Conservation (phyloP, 2,329 filamentous ascomycete genomes). For the Xylariaceae sp. region DNA sequence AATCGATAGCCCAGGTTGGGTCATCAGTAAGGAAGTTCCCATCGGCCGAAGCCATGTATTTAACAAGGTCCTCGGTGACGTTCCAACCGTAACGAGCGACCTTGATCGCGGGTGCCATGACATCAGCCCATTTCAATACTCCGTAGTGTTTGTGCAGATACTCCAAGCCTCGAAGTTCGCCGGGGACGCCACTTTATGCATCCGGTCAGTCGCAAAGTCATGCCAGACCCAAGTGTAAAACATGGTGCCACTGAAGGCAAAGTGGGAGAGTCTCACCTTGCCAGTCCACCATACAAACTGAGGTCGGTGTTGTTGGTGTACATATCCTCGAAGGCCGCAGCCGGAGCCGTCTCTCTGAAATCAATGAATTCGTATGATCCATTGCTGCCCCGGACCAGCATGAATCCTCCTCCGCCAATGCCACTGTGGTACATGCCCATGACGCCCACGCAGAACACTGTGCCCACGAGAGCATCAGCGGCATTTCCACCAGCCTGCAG, state of each 20-base stretch:
- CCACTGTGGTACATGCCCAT: slow-evolving; percentile 76
- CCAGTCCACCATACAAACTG: slow-evolving; percentile 66
- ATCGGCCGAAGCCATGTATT: slow-evolving; percentile 56
- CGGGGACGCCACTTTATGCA: slow-evolving; percentile 55
- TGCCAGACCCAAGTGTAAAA: no score
- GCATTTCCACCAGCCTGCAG: slow-evolving; percentile 62
- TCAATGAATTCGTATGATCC: slow-evolving; percentile 81
- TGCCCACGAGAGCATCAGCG: slow-evolving; percentile 70
- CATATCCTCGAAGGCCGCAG: slow-evolving; percentile 76
- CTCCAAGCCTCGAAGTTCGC: slow-evolving; percentile 69
- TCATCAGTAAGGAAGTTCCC: slow-evolving; percentile 63
- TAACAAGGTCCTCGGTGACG: slow-evolving; percentile 62
- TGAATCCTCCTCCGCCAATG: slow-evolving; percentile 88
- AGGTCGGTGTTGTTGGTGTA: slow-evolving; percentile 63
- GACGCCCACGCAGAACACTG: slow-evolving; percentile 71
- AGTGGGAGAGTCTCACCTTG: slow-evolving; percentile 53
- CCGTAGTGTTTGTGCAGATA: slow-evolving; percentile 68
- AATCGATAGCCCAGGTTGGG: slow-evolving; percentile 76
- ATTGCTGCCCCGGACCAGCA: slow-evolving; percentile 67
- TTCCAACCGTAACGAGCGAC: slow-evolving; percentile 69
- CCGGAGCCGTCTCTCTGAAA: slow-evolving; percentile 80
- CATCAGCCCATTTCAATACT: slow-evolving; percentile 57
- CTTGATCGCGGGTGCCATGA: slow-evolving; percentile 67
- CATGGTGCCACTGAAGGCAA: background rate
- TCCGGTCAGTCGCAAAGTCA: slow-evolving; percentile 3